phyloP scores from a whole-genome alignment of 192 early-diverging fungal species.

The Haplosporangium gracile region DNA sequence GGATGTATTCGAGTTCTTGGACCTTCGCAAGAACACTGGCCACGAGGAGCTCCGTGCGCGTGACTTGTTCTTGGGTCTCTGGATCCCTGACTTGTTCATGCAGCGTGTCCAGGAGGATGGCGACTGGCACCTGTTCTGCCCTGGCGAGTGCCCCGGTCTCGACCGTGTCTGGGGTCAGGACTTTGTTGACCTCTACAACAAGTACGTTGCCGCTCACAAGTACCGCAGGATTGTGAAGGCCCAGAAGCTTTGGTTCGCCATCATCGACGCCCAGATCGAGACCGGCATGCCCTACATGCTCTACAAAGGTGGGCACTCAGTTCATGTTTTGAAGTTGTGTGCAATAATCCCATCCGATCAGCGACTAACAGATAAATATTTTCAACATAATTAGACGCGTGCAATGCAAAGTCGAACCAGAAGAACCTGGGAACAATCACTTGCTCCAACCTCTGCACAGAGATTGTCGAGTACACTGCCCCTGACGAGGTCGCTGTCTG shows the following conservation, averaged over 20 bases:
- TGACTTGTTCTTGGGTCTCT: constrained; percentile 95
- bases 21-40: constrained; percentile 96
- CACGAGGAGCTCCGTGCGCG: constrained; percentile 96
- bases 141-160: constrained; percentile 90
- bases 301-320: constrained; percentile 79
- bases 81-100: constrained; percentile 99
- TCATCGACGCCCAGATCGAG: constrained; percentile 96
- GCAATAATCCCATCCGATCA: not conserved
- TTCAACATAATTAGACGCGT: constrained; percentile 74
- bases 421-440: constrained; percentile 98
- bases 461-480: constrained; percentile 95
- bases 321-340: not conserved
- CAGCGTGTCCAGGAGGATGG: constrained; percentile 89
- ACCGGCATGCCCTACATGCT: constrained; percentile 98
- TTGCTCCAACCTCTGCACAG: constrained; percentile 97
- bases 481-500: constrained; percentile 98
- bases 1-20: constrained; percentile 96
- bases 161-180: constrained; percentile 90
- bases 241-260: constrained; percentile 97
- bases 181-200: constrained; percentile 87
- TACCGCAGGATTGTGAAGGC: constrained; percentile 88
- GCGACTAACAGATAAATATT: not conserved
- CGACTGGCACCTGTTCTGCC: constrained; percentile 96
- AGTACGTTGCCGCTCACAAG: constrained; percentile 86
- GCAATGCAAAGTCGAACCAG: constrained; percentile 98